phyloP scores from a whole-genome alignment of 768 basidiomycete genomes.

The Kondoa malvinella region DNA sequence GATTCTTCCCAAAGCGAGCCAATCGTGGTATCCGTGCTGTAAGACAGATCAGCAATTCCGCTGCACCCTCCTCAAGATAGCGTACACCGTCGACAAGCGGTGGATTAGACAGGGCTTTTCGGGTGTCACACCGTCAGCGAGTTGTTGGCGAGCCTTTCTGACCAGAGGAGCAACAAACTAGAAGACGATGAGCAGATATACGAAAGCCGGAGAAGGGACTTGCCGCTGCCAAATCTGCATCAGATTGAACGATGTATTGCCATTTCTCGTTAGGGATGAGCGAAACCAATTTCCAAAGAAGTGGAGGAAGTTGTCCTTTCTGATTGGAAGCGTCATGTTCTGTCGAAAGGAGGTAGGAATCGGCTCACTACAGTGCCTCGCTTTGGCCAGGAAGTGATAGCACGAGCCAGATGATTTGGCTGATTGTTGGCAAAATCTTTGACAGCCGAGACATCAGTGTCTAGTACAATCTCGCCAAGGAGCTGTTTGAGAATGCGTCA shows the following conservation, averaged over 20 bases:
- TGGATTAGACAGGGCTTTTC: slow-evolving; percentile 1
- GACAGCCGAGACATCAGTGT: not conserved
- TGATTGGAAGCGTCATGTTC: not conserved
- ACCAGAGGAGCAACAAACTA: not conserved
- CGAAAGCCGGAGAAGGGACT: not conserved
- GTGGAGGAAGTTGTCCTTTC: not conserved
- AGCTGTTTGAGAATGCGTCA: not conserved
- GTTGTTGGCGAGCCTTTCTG: not conserved
- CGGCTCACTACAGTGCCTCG: not conserved
- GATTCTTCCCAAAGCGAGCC: not conserved
- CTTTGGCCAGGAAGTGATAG: slow-evolving; percentile 5
- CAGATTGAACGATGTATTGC: slow-evolving; percentile 3
- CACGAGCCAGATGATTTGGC: not conserved
- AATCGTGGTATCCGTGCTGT: not conserved
- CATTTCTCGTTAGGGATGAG: not conserved
- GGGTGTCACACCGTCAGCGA: not conserved
- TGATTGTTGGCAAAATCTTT: not conserved
- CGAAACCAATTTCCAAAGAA: not conserved
- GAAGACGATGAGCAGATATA: not conserved
- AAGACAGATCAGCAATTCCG: not conserved
- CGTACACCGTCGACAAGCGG: not conserved
- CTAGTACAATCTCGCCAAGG: not conserved
- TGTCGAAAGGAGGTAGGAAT: not conserved
- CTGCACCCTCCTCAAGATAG: not conserved
- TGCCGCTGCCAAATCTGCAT: not conserved